Conservation (phyloP, 2,329 filamentous ascomycete species). For the Periconia macrospinosa region DNA sequence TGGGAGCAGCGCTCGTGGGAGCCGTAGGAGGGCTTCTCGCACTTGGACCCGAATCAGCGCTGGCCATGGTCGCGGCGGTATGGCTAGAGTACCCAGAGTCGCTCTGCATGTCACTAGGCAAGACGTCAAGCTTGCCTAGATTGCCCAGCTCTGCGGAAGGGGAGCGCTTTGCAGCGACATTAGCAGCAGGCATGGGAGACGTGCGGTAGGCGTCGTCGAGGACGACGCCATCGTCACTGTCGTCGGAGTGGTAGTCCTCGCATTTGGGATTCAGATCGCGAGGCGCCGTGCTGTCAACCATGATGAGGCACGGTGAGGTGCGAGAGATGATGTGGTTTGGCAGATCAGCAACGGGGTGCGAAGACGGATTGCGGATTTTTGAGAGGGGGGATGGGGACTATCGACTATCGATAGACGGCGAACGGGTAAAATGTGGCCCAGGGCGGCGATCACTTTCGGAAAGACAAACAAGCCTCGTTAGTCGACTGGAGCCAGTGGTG, state of each 20-base stretch:
- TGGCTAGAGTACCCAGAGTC: constrained; percentile 66
- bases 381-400: constrained; percentile 2
- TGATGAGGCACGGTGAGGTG: constrained; percentile 8
- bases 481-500: neutral
- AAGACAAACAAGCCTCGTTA: neutral
- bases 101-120: constrained; percentile 54
- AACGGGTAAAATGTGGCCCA: constrained; percentile 15
- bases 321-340: too few relatives aligned
- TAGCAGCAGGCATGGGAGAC: constrained; percentile 51
- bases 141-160: constrained; percentile 40
- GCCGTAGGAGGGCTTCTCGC: constrained; percentile 30
- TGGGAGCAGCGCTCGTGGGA: constrained; percentile 16
- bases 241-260: constrained; percentile 49
- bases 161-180: constrained; percentile 54
- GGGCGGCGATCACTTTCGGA: constrained; percentile 9
- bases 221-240: constrained; percentile 23
- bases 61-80: constrained; percentile 55
- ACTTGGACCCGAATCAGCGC: constrained; percentile 56
- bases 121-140: constrained; percentile 23
- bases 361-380: constrained; percentile 1
- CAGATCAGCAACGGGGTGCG: constrained; percentile 8
- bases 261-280: constrained; percentile 23
- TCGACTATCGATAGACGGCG: constrained; percentile 15
- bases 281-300: constrained; percentile 23
- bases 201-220: constrained; percentile 30